Evolutionary conservation across 495 filamentous ascomycete species (phyloP).

Genomic region (Xylaria longipes): DNA sequence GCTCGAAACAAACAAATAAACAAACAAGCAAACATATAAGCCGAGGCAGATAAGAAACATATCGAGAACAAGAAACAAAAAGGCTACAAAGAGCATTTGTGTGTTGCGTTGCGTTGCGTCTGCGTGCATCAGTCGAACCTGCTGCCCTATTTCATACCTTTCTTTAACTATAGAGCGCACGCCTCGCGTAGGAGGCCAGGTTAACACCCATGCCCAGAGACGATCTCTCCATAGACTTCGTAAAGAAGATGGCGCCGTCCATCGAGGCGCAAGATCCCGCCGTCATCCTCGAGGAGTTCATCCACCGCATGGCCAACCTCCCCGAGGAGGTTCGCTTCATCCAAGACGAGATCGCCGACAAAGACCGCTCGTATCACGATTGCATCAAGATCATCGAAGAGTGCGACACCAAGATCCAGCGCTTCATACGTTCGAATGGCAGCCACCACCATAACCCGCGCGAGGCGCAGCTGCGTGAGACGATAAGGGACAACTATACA

Average conservation of each 20-base stretch:
- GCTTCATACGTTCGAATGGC: conserved; percentile 85
- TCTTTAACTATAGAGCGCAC: conserved; percentile 31
- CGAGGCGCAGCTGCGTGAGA: conserved; percentile 74
- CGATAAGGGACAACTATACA: conserved; percentile 74
- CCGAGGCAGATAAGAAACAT: background rate
- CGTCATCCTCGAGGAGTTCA: conserved; percentile 89
- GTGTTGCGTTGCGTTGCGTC: conserved; percentile 6
- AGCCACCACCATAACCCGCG: conserved; percentile 83
- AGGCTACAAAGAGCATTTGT: background rate
- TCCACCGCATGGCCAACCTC: conserved; percentile 84
- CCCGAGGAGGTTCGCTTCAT: conserved; percentile 91
- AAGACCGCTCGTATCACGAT: conserved; percentile 80
- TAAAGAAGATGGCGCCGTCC: conserved; percentile 58
- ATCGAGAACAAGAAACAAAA: conserved; percentile 12
- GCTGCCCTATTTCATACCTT: conserved; percentile 21
- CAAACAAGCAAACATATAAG: conserved; percentile 2
- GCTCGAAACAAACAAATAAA: background rate
- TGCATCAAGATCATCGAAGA: conserved; percentile 75
- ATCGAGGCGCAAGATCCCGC: conserved; percentile 73
- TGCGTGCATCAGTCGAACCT: conserved; percentile 19
- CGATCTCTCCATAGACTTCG: conserved; percentile 66
- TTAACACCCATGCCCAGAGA: conserved; percentile 66
- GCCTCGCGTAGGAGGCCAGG: conserved; percentile 43
- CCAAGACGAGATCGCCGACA: conserved; percentile 92
- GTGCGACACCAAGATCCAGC: conserved; percentile 83